These are phyloP conservation scores for Candida coquimbonensis DNA, from an alignment of 805 yeast species.

Conservation along the genomic window DNA sequence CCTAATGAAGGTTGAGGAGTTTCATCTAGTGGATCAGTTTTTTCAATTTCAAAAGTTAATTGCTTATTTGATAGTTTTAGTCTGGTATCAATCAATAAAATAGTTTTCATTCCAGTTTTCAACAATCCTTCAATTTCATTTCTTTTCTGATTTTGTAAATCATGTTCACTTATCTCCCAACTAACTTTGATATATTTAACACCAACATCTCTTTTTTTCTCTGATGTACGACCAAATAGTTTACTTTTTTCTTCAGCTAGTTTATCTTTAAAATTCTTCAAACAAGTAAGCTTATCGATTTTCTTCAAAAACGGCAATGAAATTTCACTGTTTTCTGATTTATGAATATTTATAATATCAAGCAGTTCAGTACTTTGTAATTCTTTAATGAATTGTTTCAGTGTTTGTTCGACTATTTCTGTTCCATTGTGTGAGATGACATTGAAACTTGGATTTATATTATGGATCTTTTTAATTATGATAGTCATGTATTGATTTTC, in stretches of 20 bases:
- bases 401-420: slow-evolving; percentile 5
- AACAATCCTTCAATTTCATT: slow-evolving; percentile 41
- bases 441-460: slow-evolving; percentile 9
- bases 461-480: slow-evolving; percentile 12
- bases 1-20: slow-evolving; percentile 17
- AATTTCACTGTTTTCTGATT: slow-evolving; percentile 1
- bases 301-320: slow-evolving; percentile 11
- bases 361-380: slow-evolving; percentile 11
- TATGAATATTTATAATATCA: slow-evolving; percentile 16
- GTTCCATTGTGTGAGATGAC: slow-evolving; percentile 9
- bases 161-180: slow-evolving; percentile 51
- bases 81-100: slow-evolving; percentile 35
- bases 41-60: slow-evolving; percentile 5
- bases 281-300: slow-evolving; percentile 15
- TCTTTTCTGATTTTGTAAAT: slow-evolving; percentile 44
- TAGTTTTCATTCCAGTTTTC: slow-evolving; percentile 34
- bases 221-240: slow-evolving; percentile 21
- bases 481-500: slow-evolving; percentile 20
- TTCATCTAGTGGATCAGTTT: slow-evolving; percentile 8
- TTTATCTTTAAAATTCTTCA: slow-evolving; percentile 24
- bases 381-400: slow-evolving; percentile 8
- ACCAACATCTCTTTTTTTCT: slow-evolving; percentile 24
- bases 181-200: slow-evolving; percentile 43
- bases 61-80: slow-evolving; percentile 12
- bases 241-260: slow-evolving; percentile 15